Evolutionary conservation across 805 yeast species (phyloP).

Genomic region (Cyberlindnera lachancei): DNA sequence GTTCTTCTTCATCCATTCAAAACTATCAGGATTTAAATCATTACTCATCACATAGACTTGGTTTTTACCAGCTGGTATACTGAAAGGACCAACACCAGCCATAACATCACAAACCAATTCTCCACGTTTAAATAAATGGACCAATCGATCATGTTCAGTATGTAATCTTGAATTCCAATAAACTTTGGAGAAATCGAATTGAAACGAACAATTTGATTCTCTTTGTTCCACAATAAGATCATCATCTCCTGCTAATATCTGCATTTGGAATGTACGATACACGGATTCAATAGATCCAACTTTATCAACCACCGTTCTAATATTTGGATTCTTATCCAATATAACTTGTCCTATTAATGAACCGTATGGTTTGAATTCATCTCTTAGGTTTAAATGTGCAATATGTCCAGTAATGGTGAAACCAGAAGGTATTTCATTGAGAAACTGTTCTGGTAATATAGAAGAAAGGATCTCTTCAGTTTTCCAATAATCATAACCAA

Average conservation of each 20-base stretch:
- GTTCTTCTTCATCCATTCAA: constrained; percentile 59
- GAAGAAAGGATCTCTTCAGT: constrained; percentile 79
- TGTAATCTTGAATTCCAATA: constrained; percentile 96
- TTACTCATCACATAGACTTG: constrained; percentile 78
- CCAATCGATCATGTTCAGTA: constrained; percentile 85
- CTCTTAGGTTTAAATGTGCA: constrained; percentile 83
- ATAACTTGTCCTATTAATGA: constrained; percentile 81
- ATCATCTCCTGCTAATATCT: constrained; percentile 79
- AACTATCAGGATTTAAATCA: constrained; percentile 87
- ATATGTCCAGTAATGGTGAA: constrained; percentile 92
- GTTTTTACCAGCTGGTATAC: constrained; percentile 90
- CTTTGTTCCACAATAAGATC: constrained; percentile 75
- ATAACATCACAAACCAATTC: constrained; percentile 89
- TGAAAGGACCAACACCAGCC: constrained; percentile 99
- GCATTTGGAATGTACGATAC: constrained; percentile 91
- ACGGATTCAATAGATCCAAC: constrained; percentile 79
- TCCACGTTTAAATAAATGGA: constrained; percentile 48
- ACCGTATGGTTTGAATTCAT: constrained; percentile 79
- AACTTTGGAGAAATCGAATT: constrained; percentile 85
- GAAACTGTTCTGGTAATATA: constrained; percentile 62
- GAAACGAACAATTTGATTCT: constrained; percentile 80
- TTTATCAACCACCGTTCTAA: constrained; percentile 88
- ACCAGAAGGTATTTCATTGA: constrained; percentile 79
- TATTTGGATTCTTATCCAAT: constrained; percentile 66
- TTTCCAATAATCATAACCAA: constrained; percentile 80